Evolutionary conservation across 192 early-diverging fungal genomes (phyloP), one percentile per base, ranked within the genome.

Genomic region (Entomortierella chlamydospora): DNA sequence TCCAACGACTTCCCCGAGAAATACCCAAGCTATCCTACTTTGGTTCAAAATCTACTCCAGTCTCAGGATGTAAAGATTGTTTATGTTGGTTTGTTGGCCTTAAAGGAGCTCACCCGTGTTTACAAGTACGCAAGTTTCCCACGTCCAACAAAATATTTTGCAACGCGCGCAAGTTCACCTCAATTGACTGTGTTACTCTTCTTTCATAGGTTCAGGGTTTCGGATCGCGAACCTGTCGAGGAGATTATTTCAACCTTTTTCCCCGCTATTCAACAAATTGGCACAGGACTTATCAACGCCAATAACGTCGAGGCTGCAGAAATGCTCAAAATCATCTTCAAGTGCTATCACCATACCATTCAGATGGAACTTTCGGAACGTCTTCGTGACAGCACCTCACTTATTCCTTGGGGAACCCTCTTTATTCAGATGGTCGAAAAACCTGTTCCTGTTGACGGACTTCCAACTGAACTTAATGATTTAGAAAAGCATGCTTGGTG

Each of bases 361-460:
- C 90, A 93, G 81, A 70, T 83, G 29, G 89, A 91, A 4, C 73
- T 94, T 31, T 84, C 89, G 2, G 67, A 84, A 45, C 61, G 54
- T 12, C 88, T 95, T 59, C 92, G 95, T 73, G 86, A 91, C 31
- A 85, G 86, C 26, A 69, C 82, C 15, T 90, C 86, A 2, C 83
- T 99, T 30, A 89, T 96, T 17, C 91, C 93, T 20, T 99, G 97
- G 97, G 92, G 93, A 31, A 94, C 93, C 28, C 67, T 93, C 12
- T 95, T 97, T 68, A 84, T 97, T 31, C 89, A 95, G 66, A 82
- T 96, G 82, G 85, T 95, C 20, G 90, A 90, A 42, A 91, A 90
- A 80, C 85, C 86, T 39, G 84, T 91, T 28, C 87, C 86, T 15
- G 55, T 57, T 8, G 83, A 84, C 29, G 87, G 86, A 10, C 80